Base-by-base conservation (phyloP, 1,284 basidiomycete species). In the Trichosporon inkin region DNA sequence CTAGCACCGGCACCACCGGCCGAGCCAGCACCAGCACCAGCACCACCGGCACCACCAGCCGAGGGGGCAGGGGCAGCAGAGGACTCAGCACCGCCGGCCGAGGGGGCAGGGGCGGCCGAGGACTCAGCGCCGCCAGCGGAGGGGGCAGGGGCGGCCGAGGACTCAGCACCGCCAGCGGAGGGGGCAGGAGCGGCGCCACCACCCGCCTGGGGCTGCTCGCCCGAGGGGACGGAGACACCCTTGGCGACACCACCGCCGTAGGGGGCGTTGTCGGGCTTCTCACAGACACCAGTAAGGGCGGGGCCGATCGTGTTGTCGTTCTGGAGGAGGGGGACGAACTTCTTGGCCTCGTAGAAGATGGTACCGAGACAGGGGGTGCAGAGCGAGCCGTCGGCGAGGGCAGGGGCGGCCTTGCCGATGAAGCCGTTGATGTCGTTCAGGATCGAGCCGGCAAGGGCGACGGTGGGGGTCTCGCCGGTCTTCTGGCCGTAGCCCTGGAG, bases 311-410 rank as follows among this genome's bases (percentile, higher is more conserved):
- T 44, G 19, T 44, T 44, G 40, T 44, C 40, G 40, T 44, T 44
- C 40, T 44, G 40, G 40, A 44, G 19, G 40, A 44, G 40, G 13
- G 40, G 40, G 10, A 44, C 22, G 40, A 44, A 44, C 55, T 65
- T 54, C 16, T 67, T 37, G 11, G 67, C 71, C 57, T 73, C 62
- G 40, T 69, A 61, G 67, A 72, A 74, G 62, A 76, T 68, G 14
- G 71, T 71, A 34, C 28, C 24, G 49, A 69, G 68, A 63, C 75
- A 77, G 37, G 66, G 67, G 14, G 74, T 75, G 62, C 75, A 77
- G 24, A 77, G 66, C 10, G 65, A 59, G 10, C 69, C 71, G 19
- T 61, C 56, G 39, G 51, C 53, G 16, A 71, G 53, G 28, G 65
- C 60, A 14, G 37, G 24, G 22, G 49, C 22, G 20, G 74, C 58